phyloP scores from a whole-genome alignment of 179 eudicot species.

The Heliamphora pulchella region DNA sequence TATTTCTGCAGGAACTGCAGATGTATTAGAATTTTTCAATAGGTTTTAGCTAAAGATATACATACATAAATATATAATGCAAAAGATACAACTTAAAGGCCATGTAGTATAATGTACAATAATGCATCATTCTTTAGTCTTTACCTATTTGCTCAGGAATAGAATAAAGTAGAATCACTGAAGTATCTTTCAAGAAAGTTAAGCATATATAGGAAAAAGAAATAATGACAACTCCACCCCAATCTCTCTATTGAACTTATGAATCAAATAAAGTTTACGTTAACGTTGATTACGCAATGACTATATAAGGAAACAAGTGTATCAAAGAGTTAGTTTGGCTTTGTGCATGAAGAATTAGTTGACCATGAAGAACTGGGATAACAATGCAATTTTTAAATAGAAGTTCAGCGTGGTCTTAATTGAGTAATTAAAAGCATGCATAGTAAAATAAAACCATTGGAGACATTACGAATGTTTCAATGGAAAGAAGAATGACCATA shows the following conservation, averaged over 20 bases:
- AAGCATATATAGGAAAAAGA: neutral
- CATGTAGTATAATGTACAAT: neutral
- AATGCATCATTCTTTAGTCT: neutral
- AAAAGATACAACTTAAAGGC: neutral
- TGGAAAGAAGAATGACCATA: neutral
- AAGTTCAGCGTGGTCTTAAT: neutral
- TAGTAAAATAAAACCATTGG: neutral
- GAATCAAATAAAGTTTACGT: neutral
- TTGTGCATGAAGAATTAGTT: constrained; percentile 5
- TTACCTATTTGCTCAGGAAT: neutral
- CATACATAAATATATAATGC: neutral
- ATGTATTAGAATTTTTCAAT: neutral
- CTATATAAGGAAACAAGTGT: neutral
- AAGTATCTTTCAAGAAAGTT: neutral
- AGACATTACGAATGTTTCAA: neutral
- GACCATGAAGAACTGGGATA: neutral
- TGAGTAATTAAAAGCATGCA: neutral
- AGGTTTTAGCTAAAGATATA: constrained; percentile 6
- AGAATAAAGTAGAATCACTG: neutral
- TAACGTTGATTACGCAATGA: neutral
- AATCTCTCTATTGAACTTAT: neutral
- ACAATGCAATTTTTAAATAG: neutral
- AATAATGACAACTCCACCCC: neutral
- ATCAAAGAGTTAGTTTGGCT: neutral
- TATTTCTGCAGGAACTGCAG: neutral